phyloP scores from a whole-genome alignment of 2,329 filamentous ascomycete genomes.

The Talaromyces funiculosus region DNA sequence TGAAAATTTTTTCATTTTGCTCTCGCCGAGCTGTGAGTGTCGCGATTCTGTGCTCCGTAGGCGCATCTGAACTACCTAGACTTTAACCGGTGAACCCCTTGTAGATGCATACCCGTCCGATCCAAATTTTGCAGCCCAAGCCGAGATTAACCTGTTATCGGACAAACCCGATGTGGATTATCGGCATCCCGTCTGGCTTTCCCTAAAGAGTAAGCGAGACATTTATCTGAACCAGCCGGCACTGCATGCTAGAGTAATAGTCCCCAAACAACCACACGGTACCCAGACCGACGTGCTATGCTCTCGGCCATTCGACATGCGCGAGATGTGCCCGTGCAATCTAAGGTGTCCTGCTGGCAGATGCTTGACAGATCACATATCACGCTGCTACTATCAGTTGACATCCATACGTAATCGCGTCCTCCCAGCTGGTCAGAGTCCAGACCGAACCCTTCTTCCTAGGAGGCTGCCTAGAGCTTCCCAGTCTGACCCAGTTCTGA shows the following conservation, averaged over 20 bases:
- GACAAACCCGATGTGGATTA: background rate
- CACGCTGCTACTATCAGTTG: no score
- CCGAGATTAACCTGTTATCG: background rate
- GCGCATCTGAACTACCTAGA: background rate
- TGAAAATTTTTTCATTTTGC: background rate
- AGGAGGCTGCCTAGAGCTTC: background rate
- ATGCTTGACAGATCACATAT: background rate
- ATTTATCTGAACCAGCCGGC: background rate
- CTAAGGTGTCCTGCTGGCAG: no score
- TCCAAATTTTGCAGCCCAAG: background rate
- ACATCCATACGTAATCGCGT: background rate
- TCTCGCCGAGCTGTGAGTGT: background rate
- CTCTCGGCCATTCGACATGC: background rate
- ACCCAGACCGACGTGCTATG: background rate
- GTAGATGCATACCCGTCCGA: background rate
- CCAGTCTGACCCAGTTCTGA: background rate
- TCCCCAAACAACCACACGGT: no score
- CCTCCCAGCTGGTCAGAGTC: background rate
- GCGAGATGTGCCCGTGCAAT: background rate
- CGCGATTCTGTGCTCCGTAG: background rate
- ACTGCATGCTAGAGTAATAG: no score
- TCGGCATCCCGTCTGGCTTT: conserved; percentile 1
- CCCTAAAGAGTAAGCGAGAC: background rate
- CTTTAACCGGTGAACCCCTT: background rate
- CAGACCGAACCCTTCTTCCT: background rate